Evolutionary conservation across 148 eudicot genomes (phyloP), one percentile per base, ranked within the genome.

Genomic region (Vaccinium corymbosum): DNA sequence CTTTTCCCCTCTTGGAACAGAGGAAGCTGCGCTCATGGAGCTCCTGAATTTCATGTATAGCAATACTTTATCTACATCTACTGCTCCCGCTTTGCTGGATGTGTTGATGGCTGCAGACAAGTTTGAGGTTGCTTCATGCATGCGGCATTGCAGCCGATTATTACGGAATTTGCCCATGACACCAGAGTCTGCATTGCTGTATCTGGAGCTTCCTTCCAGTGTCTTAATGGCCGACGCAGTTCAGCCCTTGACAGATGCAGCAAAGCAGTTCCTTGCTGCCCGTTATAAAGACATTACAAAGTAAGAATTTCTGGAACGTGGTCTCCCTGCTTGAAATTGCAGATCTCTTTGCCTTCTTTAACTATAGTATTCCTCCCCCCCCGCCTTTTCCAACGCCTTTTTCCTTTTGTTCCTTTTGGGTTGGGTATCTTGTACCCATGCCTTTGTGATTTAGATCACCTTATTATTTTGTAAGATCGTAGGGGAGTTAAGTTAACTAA

Each of bases 91-190:
- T 51, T 85, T 94, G 88, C 89, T 94, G 77, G 97, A 94, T 87
- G 93, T 94, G 80, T 72, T 92, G 86, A 94, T 94, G 97, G 95
- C 97, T 81, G 97, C 97, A 1, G 97, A 94, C 88, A 94, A 94
- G 76, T 94, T 94, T 88, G 97, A 94, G 91, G 97, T 94, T 72
- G 97, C 91, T 85, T 94, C 97, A 19, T 92, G 97, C 78, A 94
- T 94, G 97, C 86, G 95, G 87, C 86, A 89, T 79, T 94, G 97
- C 85, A 94, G 95, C 79, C 88, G 90, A 68, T 74, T 89, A 35
- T 82, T 94, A 57, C 87, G 97, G 68, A 87, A 89, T 84, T 83
- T 92, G 88, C 92, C 92, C 48, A 94, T 94, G 97, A 90, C 92
- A 80, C 95, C 97, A 1, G 97, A 92, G 82, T 92, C 95, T 75